phyloP scores from a whole-genome alignment of 1,284 basidiomycete species.

The Ganoderma lucidum region DNA sequence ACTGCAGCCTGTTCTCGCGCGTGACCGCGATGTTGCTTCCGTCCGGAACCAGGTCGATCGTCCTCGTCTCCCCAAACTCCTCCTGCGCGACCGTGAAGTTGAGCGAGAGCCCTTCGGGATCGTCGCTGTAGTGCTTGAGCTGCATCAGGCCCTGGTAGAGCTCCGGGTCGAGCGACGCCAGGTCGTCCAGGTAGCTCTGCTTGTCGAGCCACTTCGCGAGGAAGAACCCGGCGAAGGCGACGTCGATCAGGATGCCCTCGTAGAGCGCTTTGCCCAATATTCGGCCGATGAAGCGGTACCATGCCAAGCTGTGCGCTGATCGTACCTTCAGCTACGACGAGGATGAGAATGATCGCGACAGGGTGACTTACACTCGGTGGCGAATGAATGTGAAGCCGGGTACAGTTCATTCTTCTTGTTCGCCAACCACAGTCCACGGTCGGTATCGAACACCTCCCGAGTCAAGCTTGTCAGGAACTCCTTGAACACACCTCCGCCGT shows the following conservation, averaged over 20 bases:
- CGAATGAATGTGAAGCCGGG: constrained; percentile 92
- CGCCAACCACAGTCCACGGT: constrained; percentile 93
- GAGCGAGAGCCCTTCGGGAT: constrained; percentile 91
- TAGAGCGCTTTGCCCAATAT: constrained; percentile 97
- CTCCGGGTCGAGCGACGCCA: constrained; percentile 91
- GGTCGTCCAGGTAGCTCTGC: constrained; percentile 90
- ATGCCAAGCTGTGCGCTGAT: constrained; percentile 83
- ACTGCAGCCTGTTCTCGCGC: constrained; percentile 87
- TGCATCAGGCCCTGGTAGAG: constrained; percentile 93
- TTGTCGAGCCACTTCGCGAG: constrained; percentile 92
- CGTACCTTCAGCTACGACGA: constrained; percentile 5
- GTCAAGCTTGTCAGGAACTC: constrained; percentile 94
- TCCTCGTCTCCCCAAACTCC: constrained; percentile 87
- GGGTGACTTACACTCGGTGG: constrained; percentile 73
- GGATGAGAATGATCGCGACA: neutral
- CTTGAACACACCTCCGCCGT: constrained; percentile 98
- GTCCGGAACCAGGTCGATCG: constrained; percentile 84
- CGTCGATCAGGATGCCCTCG: constrained; percentile 96
- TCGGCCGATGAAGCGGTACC: constrained; percentile 95
- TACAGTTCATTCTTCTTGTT: constrained; percentile 94
- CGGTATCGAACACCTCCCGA: constrained; percentile 94
- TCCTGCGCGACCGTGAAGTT: constrained; percentile 93
- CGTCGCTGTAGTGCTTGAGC: constrained; percentile 91
- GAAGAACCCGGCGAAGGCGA: constrained; percentile 97
- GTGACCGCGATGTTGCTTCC: constrained; percentile 91